phyloP scores from a whole-genome alignment of 768 basidiomycete species.

The Hericium alpestre region DNA sequence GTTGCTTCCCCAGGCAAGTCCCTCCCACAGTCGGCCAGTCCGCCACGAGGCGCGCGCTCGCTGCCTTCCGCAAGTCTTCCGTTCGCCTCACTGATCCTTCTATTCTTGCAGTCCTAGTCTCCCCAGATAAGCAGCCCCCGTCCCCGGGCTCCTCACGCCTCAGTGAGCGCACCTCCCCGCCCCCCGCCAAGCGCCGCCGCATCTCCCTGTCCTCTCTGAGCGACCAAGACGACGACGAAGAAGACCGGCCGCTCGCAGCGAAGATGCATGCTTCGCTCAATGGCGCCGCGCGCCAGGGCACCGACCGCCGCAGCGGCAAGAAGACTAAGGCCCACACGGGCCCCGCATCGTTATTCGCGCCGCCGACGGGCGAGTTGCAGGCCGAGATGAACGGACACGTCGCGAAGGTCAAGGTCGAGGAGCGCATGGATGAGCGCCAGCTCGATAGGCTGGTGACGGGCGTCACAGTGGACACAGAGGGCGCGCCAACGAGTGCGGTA shows the following conservation, averaged over 20 bases:
- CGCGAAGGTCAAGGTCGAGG: constrained; percentile 58
- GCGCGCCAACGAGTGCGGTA: constrained; percentile 36
- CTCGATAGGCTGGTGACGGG: constrained; percentile 70
- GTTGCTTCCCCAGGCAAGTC: constrained; percentile 44
- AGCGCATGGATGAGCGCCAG: constrained; percentile 70
- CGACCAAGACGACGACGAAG: constrained; percentile 5
- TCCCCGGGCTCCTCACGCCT: constrained; percentile 28
- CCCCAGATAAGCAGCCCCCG: constrained; percentile 14
- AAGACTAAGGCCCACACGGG: constrained; percentile 49
- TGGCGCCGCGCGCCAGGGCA: constrained; percentile 16
- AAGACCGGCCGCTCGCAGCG: constrained; percentile 23
- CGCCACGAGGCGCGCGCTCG: constrained; percentile 10
- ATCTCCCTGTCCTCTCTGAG: constrained; percentile 2
- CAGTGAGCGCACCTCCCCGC: constrained; percentile 50
- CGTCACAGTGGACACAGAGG: constrained; percentile 61
- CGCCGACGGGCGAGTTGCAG: constrained; percentile 29
- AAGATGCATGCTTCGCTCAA: constrained; percentile 14
- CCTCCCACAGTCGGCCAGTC: constrained; percentile 1
- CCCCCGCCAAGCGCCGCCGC: constrained; percentile 27
- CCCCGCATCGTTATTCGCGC: constrained; percentile 29
- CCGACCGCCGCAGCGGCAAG: constrained; percentile 41
- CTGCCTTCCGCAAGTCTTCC: too few species aligned
- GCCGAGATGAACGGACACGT: constrained; percentile 34
- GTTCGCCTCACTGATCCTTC: constrained; percentile 7
- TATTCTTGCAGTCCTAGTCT: constrained; percentile 1